Conservation (phyloP, 495 filamentous ascomycete species). For the Physcia stellaris region DNA sequence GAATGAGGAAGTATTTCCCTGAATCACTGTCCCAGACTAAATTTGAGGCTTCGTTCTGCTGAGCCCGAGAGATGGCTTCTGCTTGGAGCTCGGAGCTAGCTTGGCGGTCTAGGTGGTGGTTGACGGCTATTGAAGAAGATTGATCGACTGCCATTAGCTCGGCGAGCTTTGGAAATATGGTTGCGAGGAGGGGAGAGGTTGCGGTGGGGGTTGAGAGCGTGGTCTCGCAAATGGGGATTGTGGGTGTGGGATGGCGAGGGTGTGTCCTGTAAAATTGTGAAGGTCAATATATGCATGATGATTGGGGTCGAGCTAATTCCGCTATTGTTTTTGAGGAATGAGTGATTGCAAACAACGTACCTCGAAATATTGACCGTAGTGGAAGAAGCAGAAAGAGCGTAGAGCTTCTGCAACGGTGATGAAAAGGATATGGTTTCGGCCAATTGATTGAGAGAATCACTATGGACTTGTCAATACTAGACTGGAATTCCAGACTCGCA, state of each 20-base stretch:
- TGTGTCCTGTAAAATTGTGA: too few relatives aligned
- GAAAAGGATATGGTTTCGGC: constrained; percentile 15
- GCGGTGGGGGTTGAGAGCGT: constrained; percentile 7
- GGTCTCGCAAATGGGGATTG: constrained; percentile 11
- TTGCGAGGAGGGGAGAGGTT: constrained; percentile 11
- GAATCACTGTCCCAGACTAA: constrained; percentile 14
- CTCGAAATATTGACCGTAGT: constrained; percentile 10
- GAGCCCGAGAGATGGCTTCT: constrained; percentile 12
- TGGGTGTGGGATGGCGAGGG: constrained; percentile 8
- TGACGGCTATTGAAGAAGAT: constrained; percentile 11
- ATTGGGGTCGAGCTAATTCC: too few relatives aligned
- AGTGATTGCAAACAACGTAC: too few relatives aligned
- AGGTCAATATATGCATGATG: too few relatives aligned
- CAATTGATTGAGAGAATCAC: constrained; percentile 10
- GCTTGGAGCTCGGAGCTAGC: constrained; percentile 14
- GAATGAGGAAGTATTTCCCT: constrained; percentile 12
- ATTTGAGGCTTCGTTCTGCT: constrained; percentile 14
- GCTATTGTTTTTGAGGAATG: too few relatives aligned
- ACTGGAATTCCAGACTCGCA: too few relatives aligned
- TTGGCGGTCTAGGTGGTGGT: constrained; percentile 12
- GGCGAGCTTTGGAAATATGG: constrained; percentile 15
- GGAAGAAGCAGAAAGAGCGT: constrained; percentile 11
- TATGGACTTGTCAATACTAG: constrained; percentile 2
- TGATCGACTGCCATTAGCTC: constrained; percentile 17
- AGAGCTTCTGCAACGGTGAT: constrained; percentile 10